Percentiles rank a stretch among this genome's conserved stretches.
Evolutionary conservation across 306 rosid genomes (phyloP).

Genomic region (Hippophae tibetana): DNA sequence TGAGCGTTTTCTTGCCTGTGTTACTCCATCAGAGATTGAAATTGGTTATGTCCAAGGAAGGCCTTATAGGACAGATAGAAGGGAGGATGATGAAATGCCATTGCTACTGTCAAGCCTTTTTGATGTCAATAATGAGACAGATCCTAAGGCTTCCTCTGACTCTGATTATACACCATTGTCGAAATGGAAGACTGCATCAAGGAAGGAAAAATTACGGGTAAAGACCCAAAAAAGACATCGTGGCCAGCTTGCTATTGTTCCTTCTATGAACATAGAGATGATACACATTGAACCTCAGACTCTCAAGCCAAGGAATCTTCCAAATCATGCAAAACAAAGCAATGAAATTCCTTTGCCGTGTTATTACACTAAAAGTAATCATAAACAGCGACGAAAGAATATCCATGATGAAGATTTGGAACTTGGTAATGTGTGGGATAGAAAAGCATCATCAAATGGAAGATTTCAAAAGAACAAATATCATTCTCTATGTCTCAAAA

Average conservation of each 20-base stretch:
- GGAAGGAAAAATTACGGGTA: conserved; percentile 22
- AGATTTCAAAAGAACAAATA: conserved; percentile 21
- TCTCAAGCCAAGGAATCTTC: conserved; percentile 14
- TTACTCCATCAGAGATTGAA: conserved; percentile 34
- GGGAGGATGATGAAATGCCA: conserved; percentile 47
- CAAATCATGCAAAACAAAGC: conserved; percentile 21
- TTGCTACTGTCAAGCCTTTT: conserved; percentile 48
- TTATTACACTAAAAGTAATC: conserved; percentile 24
- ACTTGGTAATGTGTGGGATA: conserved; percentile 45
- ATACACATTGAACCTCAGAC: conserved; percentile 18
- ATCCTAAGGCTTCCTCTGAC: no score
- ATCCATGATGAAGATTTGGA: conserved; percentile 38
- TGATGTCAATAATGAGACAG: conserved; percentile 10
- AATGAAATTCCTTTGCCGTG: conserved; percentile 22
- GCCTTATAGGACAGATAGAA: conserved; percentile 37
- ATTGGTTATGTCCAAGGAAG: conserved; percentile 48
- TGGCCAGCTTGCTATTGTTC: conserved; percentile 44
- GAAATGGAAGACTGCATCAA: conserved; percentile 20
- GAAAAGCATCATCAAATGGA: conserved; percentile 20
- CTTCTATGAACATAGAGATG: conserved; percentile 32
- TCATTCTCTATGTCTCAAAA: conserved; percentile 16
- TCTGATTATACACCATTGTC: conserved; percentile 18
- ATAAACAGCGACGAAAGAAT: conserved; percentile 32
- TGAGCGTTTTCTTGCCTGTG: conserved; percentile 71
- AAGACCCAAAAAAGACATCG: conserved; percentile 19